Evolutionary conservation across 1,284 basidiomycete genomes (phyloP), one percentile per base, ranked within the genome.

Genomic region (Apiotrichum mycotoxinovorans): DNA sequence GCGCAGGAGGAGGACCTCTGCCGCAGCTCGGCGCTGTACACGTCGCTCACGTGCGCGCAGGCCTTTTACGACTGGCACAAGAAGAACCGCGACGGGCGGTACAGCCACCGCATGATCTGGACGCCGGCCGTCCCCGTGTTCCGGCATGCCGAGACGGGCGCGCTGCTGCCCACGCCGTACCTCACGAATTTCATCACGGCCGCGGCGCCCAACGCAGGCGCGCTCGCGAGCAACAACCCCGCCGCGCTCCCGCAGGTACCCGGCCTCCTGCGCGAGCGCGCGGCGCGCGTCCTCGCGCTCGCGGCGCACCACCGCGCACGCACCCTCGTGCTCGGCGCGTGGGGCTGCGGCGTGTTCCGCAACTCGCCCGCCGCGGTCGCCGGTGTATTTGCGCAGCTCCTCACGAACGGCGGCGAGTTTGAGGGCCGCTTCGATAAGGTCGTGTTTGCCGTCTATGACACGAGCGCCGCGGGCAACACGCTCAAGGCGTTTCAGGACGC

Each of bases 1-100:
- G 60, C 60, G 35, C 60, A 62, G 44, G 60, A 62, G 48, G 60
- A 62, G 22, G 60, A 62, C 43, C 18, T 62, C 22, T 62, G 60
- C 51, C 53, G 60, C 27, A 33, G 26, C 37, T 56, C 56, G 22
- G 60, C 54, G 26, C 54, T 62, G n/a, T 56, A 58, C 56, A 51
- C 48, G 1, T 44, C 48, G 7, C 57, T 62, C 20, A 33, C 46
- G 4, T 10, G 23, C 15, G 54, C 53, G 10, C 38, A 37, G 2
- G 51, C 51, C 34, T 56, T 48, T 26, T 58, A 58, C 51, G 34
- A 37, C 2, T 44, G 46, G 18, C 60, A 62, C 56, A 45, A 35
- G 25, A 15, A n/a, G 18, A 22, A 30, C 35, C 22, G 33, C 33
- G 56, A 62, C 47, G 37, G 22, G 17, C 56, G 56, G 17, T 62